Evolutionary conservation across 1,139 yeast genomes (phyloP).

Genomic region (Yamadazyma songkhlaensis): DNA sequence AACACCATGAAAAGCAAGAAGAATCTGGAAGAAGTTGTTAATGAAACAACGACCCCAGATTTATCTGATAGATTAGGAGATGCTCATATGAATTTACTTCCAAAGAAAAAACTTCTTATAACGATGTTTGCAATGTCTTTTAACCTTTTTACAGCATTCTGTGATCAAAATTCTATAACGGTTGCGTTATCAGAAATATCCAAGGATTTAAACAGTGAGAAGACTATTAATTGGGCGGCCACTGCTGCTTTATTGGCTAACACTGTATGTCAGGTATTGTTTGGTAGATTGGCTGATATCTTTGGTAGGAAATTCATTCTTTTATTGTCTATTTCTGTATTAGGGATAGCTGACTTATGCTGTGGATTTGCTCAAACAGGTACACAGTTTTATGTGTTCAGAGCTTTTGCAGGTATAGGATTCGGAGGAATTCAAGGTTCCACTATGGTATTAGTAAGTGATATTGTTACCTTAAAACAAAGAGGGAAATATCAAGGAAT

Average conservation of each 20-base stretch:
- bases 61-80: slow-evolving; percentile 34
- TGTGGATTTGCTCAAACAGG: slow-evolving; percentile 43
- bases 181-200: slow-evolving; percentile 37
- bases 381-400: slow-evolving; percentile 37
- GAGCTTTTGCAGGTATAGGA: slow-evolving; percentile 47
- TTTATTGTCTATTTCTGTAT: slow-evolving; percentile 26
- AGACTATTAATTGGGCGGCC: slow-evolving; percentile 51
- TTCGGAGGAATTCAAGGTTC: slow-evolving; percentile 43
- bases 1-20: neutral
- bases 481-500: slow-evolving; percentile 48
- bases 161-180: slow-evolving; percentile 46
- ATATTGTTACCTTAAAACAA: slow-evolving; percentile 40
- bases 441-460: slow-evolving; percentile 42
- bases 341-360: slow-evolving; percentile 37
- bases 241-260: slow-evolving; percentile 47
- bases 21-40: neutral
- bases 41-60: slow-evolving; percentile 7
- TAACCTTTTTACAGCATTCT: slow-evolving; percentile 25
- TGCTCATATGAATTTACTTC: slow-evolving; percentile 34
- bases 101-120: slow-evolving; percentile 27
- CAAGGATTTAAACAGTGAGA: slow-evolving; percentile 32
- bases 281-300: slow-evolving; percentile 43
- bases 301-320: slow-evolving; percentile 43
- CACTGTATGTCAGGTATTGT: slow-evolving; percentile 43
- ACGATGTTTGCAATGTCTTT: slow-evolving; percentile 26